phyloP scores from a whole-genome alignment of 2,329 filamentous ascomycete genomes.

The Lasiodiplodia citricola region DNA sequence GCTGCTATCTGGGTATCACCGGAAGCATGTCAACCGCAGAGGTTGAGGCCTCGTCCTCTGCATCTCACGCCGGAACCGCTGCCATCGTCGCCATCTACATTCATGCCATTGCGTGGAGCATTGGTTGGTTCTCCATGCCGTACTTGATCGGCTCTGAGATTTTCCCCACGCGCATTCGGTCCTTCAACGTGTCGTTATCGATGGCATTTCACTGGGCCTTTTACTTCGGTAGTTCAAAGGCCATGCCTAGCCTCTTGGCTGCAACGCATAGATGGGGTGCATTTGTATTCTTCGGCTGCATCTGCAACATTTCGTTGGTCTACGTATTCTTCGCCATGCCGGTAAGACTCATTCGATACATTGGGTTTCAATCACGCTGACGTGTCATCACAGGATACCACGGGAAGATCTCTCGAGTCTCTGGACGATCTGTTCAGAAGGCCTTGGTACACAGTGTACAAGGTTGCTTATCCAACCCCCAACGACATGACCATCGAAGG shows the following conservation, averaged over 20 bases:
- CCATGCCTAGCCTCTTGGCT: constrained; percentile 43
- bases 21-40: constrained; percentile 36
- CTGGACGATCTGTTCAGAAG: constrained; percentile 32
- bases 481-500: constrained; percentile 12
- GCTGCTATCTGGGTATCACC: constrained; percentile 9
- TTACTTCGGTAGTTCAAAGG: constrained; percentile 43
- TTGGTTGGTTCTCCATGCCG: constrained; percentile 55
- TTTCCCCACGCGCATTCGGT: constrained; percentile 39
- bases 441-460: constrained; percentile 29
- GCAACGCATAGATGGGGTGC: constrained; percentile 41
- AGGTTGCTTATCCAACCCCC: constrained; percentile 32
- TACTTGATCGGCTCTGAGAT: constrained; percentile 55
- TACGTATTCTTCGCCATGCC: constrained; percentile 45
- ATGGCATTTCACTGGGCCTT: constrained; percentile 48
- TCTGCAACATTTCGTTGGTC: constrained; percentile 36
- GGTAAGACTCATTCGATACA: neutral
- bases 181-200: neutral
- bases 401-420: constrained; percentile 32
- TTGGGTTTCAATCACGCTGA: neutral
- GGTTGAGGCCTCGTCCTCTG: constrained; percentile 34
- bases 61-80: constrained; percentile 37
- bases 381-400: constrained; percentile 25
- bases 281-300: constrained; percentile 39
- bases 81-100: constrained; percentile 54
- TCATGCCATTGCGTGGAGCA: constrained; percentile 52